Base-by-base conservation (phyloP, 768 basidiomycete genomes). In the Suillus subluteus region DNA sequence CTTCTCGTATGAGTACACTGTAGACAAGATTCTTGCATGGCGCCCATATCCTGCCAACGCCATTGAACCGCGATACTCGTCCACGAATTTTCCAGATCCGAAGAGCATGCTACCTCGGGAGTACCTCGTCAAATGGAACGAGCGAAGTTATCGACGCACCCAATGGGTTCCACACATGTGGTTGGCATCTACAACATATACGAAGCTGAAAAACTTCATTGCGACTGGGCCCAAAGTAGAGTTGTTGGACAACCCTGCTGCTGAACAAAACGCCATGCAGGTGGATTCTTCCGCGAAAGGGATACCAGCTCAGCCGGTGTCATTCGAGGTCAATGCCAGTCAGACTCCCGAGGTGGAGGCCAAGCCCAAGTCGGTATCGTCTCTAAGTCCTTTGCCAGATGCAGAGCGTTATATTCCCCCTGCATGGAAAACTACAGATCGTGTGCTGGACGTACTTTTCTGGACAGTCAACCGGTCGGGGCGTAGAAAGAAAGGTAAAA, bases 161-260 rank as follows among this genome's bases (percentile, higher is more conserved):
- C 85, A 91, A 75, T 98, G 96, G 96, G 95, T 98, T 2, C 91
- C 95, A 38, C 96, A 98, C 71, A 88, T 91, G 82, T 98, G 95
- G 95, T 81, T 98, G 2, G 80, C 88, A 38, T 86, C 90, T 12
- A 88, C 86, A n/a, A 82, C 87, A 62, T 74, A 79, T n/a, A 73
- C 76, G 13, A 93, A 90, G 73, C 79, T 98, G 66, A 91, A 90
- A 70, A 86, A 92, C 74, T 98, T 97, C 78, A 80, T 96, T 46
- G 70, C 75, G 11, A 81, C 83, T 16, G 94, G 95, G 4, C 79
- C 91, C 1, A 88, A 86, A 72, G 85, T 95, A 16, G 82, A 88
- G 44, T 80, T 96, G 55, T 78, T 94, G 9, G 80, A 82, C 0
- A 81, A 84, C 65, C 79, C 84, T 32, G 79, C 81, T 46, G 68